Base-by-base conservation (phyloP, 495 filamentous ascomycete genomes). In the Geoglossum glabrum region DNA sequence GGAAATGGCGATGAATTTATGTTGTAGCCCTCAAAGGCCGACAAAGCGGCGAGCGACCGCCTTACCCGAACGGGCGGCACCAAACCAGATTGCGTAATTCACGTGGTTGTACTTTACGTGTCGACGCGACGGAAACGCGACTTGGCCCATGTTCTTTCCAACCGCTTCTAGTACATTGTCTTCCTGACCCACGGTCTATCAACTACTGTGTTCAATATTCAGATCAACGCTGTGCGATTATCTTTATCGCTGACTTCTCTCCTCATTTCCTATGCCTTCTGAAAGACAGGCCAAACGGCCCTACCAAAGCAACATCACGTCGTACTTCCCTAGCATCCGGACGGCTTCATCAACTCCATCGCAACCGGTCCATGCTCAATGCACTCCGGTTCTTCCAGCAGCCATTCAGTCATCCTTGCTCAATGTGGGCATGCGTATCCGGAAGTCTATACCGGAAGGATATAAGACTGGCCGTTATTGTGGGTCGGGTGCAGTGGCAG, bases 361-460 rank as follows among this genome's bases (percentile, higher is more conserved):
- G 9, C 59, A 33, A 23, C 64, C 25, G 49, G 70, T 55, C 66
- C 71, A 13, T 62, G 71, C 8, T 75, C 72, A 21, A 47, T 66
- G 69, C 38, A 68, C 61, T 6, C 78, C 76, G 28, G 62, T 70
- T 25, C 73, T 87, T 21, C 78, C 87, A 9, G 65, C 70, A 9
- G 72, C 71, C 23, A 75, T 94, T 25, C 86, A 92, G 67, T 73
- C 87, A 17, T 83, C 82, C 17, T 81, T 96, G 15, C 73, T 95
- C 3, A 83, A 75, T 59, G 90, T 97, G 56, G 90, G 90, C 62
- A 93, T 95, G 86, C 81, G 89, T 34, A 78, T 97, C 55, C 83
- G 90, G 60, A 95, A 97, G 69, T 82, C 84, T 10, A 81, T 97
- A 3, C 85, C 86, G 0, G 88, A 95, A 59, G 90, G 90, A 55